phyloP scores from a whole-genome alignment of 345 rosid genomes.

The Mercurialis annua region DNA sequence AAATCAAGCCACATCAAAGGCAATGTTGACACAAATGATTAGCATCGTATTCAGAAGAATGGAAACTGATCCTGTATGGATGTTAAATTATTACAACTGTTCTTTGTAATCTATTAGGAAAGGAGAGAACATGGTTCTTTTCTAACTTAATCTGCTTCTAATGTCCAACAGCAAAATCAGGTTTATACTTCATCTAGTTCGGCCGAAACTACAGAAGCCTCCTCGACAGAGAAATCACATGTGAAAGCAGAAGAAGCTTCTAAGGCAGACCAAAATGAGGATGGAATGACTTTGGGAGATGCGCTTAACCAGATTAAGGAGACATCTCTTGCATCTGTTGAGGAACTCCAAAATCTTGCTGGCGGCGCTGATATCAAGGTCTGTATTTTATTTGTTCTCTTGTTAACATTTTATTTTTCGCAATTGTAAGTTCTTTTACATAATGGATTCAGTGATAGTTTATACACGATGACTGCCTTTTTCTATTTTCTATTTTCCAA shows the following conservation, averaged over 20 bases:
- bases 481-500: not conserved
- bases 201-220: conserved; percentile 44
- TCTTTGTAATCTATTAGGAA: not conserved
- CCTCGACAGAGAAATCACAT: conserved; percentile 44
- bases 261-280: conserved; percentile 50
- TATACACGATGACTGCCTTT: not conserved
- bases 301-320: conserved; percentile 77
- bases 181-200: conserved; percentile 51
- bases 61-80: conserved; percentile 82
- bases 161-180: conserved; percentile 45
- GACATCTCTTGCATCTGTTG: conserved; percentile 78
- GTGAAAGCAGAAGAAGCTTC: conserved; percentile 49
- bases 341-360: conserved; percentile 93
- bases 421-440: not conserved
- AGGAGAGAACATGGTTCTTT: conserved; percentile 12
- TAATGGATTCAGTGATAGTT: not conserved
- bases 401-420: not conserved
- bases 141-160: conserved; percentile 18
- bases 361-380: conserved; percentile 99
- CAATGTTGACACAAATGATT: conserved; percentile 99
- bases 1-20: conserved; percentile 97
- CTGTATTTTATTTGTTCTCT: conserved; percentile 1
- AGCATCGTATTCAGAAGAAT: conserved; percentile 91
- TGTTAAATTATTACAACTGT: conserved; percentile 18
- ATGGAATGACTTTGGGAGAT: conserved; percentile 73